A percentile compares a stretch with the other conserved stretches of the same genome.
These are phyloP conservation scores for Tetradesmus lagerheimii DNA, from an alignment of 139 green algal species.

Conservation along the genomic window DNA sequence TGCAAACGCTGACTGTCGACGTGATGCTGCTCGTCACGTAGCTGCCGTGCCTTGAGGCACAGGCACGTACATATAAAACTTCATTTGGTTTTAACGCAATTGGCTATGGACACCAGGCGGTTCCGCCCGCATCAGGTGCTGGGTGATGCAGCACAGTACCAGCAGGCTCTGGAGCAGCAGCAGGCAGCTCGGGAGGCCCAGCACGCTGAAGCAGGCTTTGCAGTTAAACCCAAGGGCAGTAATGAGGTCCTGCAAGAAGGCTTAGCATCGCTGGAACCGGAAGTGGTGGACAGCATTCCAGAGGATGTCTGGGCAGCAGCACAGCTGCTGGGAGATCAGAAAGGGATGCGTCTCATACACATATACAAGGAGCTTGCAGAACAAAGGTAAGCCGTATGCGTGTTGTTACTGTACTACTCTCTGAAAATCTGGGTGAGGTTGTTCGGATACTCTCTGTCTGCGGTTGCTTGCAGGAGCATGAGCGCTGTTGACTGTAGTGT, in stretches of 20 bases:
- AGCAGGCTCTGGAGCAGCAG: slow-evolving; percentile 14
- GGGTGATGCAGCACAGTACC: slow-evolving; percentile 9
- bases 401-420: not conserved
- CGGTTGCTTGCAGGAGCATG: not conserved
- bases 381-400: not conserved
- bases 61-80: not conserved
- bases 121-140: slow-evolving; percentile 27
- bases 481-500: not conserved
- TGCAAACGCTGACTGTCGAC: not conserved
- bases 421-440: not conserved
- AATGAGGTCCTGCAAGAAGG: not conserved
- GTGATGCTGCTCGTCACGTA: not conserved
- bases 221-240: not conserved
- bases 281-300: not conserved
- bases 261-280: not conserved
- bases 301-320: slow-evolving; percentile 16
- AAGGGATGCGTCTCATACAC: not conserved
- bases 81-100: no score
- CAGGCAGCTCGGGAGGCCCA: not conserved
- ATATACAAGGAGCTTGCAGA: slow-evolving; percentile 13
- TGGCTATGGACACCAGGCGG: slow-evolving; percentile 4
- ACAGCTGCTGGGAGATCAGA: slow-evolving; percentile 16
- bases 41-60: not conserved
- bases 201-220: not conserved
- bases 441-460: not conserved